A percentile compares a stretch with the other conserved stretches of the same genome.
Conservation (phyloP, 106 monocot species). For the Apostasia shenzhenica region DNA sequence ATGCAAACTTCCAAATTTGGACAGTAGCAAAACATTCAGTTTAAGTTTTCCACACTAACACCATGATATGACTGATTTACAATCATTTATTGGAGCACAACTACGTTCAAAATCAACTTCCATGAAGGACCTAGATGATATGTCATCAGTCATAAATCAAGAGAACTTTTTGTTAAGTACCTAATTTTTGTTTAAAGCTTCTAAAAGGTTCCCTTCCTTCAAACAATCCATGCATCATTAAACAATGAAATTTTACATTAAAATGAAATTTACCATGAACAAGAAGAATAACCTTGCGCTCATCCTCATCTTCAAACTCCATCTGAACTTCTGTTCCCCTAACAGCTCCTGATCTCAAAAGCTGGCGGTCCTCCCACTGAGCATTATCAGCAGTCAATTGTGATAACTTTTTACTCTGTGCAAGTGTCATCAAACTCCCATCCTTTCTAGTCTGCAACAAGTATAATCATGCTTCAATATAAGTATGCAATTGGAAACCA, state of each 20-base stretch:
- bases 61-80: no score
- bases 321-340: slow-evolving; percentile 91
- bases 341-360: slow-evolving; percentile 94
- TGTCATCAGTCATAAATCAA: no score
- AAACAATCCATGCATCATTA: no score
- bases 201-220: no score
- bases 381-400: slow-evolving; percentile 97
- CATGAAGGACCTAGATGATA: no score
- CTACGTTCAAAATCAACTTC: no score
- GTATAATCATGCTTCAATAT: neutral
- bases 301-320: slow-evolving; percentile 98
- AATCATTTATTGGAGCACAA: no score
- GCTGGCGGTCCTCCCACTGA: slow-evolving; percentile 97
- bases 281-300: slow-evolving; percentile 97
- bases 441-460: slow-evolving; percentile 76
- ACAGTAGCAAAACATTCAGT: no score
- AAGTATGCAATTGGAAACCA: neutral
- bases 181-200: no score
- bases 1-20: no score
- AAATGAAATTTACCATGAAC: slow-evolving; percentile 74
- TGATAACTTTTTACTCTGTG: slow-evolving; percentile 93
- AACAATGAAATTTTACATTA: neutral
- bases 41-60: no score
- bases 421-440: slow-evolving; percentile 86
- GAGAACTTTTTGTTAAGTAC: no score